phyloP scores from a whole-genome alignment of 2,329 filamentous ascomycete genomes.

The Pezicula carpinea region DNA sequence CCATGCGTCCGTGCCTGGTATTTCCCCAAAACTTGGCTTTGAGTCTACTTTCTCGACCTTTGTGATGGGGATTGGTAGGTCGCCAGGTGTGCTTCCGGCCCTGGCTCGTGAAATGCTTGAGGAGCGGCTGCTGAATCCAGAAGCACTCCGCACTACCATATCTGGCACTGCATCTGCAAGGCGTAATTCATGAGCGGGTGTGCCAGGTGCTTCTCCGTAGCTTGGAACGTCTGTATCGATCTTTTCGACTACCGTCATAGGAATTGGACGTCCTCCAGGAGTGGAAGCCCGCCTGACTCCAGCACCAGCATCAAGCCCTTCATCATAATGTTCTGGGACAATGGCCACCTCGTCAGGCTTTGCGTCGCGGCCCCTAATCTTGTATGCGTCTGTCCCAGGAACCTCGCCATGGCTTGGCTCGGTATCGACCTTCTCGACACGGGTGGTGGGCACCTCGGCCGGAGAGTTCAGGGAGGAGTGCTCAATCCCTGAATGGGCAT shows the following conservation, averaged over 20 bases:
- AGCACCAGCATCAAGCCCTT: not conserved
- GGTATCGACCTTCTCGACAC: conserved; percentile 55
- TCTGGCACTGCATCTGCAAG: conserved; percentile 56
- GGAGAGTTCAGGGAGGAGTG: conserved; percentile 43
- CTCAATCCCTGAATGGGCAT: conserved; percentile 50
- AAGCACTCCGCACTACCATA: conserved; percentile 46
- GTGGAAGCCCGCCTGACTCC: conserved; percentile 10
- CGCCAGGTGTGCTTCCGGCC: conserved; percentile 26
- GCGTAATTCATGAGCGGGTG: conserved; percentile 50
- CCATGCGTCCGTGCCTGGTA: conserved; percentile 56
- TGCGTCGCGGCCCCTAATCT: conserved; percentile 51
- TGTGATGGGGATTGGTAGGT: conserved; percentile 50
- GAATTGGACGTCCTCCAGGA: conserved; percentile 40
- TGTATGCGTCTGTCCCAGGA: conserved; percentile 54
- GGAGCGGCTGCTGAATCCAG: conserved; percentile 17
- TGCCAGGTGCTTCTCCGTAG: conserved; percentile 58
- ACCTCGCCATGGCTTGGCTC: conserved; percentile 57
- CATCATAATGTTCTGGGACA: conserved; percentile 13
- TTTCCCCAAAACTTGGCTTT: conserved; percentile 53
- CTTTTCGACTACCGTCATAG: conserved; percentile 53
- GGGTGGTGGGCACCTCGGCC: conserved; percentile 45
- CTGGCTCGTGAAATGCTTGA: conserved; percentile 17
- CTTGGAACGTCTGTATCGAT: conserved; percentile 47
- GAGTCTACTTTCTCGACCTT: conserved; percentile 54
- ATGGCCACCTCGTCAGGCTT: conserved; percentile 55